These are phyloP conservation scores for Ceratocystis smalleyi DNA, from an alignment of 2,329 filamentous ascomycete species.

Conservation along the genomic window DNA sequence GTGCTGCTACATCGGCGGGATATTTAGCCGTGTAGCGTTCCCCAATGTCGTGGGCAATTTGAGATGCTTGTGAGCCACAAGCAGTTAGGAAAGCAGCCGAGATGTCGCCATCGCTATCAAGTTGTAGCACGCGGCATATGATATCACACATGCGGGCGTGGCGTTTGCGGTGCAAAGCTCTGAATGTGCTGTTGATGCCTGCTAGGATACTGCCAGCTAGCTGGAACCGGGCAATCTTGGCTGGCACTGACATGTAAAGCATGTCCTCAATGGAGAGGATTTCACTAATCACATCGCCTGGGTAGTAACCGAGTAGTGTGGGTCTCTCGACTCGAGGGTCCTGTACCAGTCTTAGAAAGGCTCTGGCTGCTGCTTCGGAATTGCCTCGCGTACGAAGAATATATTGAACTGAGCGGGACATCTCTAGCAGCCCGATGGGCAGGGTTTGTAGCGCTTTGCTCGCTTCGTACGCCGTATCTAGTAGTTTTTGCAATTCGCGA, in stretches of 20 bases:
- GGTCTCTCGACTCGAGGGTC: conserved; percentile 8
- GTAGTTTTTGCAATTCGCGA: not conserved
- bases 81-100: not conserved
- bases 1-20: not conserved
- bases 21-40: conserved; percentile 1
- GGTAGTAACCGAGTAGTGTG: not conserved
- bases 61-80: conserved; percentile 2
- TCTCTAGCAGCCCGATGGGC: conserved; percentile 4
- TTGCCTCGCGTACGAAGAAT: conserved; percentile 9
- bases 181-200: not conserved
- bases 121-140: conserved; percentile 9
- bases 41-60: conserved; percentile 8
- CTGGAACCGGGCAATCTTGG: conserved; percentile 1
- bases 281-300: conserved; percentile 1
- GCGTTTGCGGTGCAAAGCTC: conserved; percentile 5
- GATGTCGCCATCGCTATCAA: conserved; percentile 9
- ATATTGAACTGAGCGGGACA: conserved; percentile 6
- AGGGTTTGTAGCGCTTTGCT: not conserved
- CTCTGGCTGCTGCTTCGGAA: not conserved
- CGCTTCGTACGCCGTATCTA: conserved; percentile 1
- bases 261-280: conserved; percentile 11
- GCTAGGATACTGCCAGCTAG: conserved; percentile 9
- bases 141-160: conserved; percentile 10
- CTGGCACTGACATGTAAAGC: conserved; percentile 2
- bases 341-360: conserved; percentile 4